Base-by-base conservation (phyloP, 148 eudicot genomes). In the Spergularia marina region DNA sequence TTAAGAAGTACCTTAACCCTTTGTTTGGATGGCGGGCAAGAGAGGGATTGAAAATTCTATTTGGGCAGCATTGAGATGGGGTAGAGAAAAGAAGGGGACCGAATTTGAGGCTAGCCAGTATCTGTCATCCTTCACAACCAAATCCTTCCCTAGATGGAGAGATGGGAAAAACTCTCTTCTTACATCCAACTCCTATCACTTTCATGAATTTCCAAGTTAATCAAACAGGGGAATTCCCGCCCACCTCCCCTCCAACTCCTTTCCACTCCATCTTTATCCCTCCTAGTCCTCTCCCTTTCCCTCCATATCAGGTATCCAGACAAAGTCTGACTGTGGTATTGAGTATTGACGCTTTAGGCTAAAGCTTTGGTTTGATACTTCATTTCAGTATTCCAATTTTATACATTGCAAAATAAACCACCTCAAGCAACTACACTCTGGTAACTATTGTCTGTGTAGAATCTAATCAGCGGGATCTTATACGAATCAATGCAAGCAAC, bases 241-340 rank as follows among this genome's bases (percentile, higher is more conserved):
- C 8, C 23, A 18, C 12, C 36, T 11, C 11, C 20, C 63, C 63
- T 59, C 63, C 34, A 18, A 44, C 15, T n/a, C 39, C n/a, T 63
- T 63, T 36, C 67, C 44, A 34, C 20, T 63, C 67, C 16, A 63
- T 63, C 67, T 36, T 63, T 63, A 34, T 34, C 49, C 67, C n/a
- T 14, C 49, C 25, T 23, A 23, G 25, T 23, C 25, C 39, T 39
- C 36, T 34, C 67, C 36, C 14, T 34, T 63, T 15, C 47, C 17
- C 67, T 12, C 1, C 10, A 7, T n/a, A 55, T 55, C 2, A 18
- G 18, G 20, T 15, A 15, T 17, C 7, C 18, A 44, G 5, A 44
- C 10, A 44, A 6, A 44, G 49, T 44, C 8, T 44, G 9, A 44
- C 1, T 44, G 49, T 9, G 49, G 49, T 9, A 44, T 44, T 9